These are phyloP conservation scores for Botryotinia narcissicola DNA, from an alignment of 2,329 filamentous ascomycete species.

Conservation along the genomic window DNA sequence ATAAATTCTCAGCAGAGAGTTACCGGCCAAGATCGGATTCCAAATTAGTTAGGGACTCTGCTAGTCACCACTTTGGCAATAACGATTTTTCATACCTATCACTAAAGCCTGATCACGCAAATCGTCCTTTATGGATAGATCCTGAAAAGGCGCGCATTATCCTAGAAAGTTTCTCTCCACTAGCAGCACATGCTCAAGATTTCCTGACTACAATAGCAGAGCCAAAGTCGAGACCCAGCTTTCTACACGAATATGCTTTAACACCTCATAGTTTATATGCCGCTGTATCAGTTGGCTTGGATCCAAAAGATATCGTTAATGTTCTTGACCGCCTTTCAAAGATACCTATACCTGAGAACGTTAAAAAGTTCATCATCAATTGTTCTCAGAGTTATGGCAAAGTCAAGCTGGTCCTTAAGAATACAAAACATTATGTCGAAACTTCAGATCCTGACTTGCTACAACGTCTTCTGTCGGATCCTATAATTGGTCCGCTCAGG, in stretches of 20 bases:
- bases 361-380: slow-evolving; percentile 69
- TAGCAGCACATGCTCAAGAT: slow-evolving; percentile 84
- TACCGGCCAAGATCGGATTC: slow-evolving; percentile 30
- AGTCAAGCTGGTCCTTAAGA: slow-evolving; percentile 89
- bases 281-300: slow-evolving; percentile 89
- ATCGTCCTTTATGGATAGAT: slow-evolving; percentile 92
- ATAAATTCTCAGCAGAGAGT: slow-evolving; percentile 51
- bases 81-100: slow-evolving; percentile 73
- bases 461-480: slow-evolving; percentile 81
- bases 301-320: slow-evolving; percentile 84
- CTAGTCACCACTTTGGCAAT: slow-evolving; percentile 39
- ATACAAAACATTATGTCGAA: slow-evolving; percentile 92
- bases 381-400: slow-evolving; percentile 93
- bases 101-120: slow-evolving; percentile 84
- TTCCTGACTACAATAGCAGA: slow-evolving; percentile 96
- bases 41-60: slow-evolving; percentile 33
- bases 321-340: slow-evolving; percentile 87
- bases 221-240: slow-evolving; percentile 82
- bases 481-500: slow-evolving; percentile 74
- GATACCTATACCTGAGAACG: slow-evolving; percentile 77
- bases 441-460: slow-evolving; percentile 84
- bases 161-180: slow-evolving; percentile 87
- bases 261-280: slow-evolving; percentile 93
- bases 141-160: slow-evolving; percentile 83
- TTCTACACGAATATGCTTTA: slow-evolving; percentile 90